Evolutionary conservation across 164 flowering plant genomes (phyloP).

Genomic region (Dillenia suffruticosa): DNA sequence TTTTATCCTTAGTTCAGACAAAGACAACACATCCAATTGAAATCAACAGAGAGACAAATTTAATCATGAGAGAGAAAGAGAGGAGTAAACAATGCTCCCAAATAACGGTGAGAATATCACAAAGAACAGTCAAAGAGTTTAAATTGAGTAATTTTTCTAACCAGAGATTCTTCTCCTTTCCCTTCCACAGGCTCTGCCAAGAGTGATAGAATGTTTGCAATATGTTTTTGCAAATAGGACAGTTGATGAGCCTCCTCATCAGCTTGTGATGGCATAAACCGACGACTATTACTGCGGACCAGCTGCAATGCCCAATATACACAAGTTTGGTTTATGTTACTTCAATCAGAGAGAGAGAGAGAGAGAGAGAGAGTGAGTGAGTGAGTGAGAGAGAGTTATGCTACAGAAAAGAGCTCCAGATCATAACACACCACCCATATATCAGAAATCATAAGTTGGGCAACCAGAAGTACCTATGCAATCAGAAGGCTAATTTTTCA

Average conservation of each 20-base stretch:
- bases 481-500: too few relatives aligned
- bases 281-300: slow-evolving; percentile 88
- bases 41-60: neutral
- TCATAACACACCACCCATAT: too few relatives aligned
- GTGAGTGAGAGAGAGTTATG: too few relatives aligned
- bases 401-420: too few relatives aligned
- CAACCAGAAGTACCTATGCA: too few relatives aligned
- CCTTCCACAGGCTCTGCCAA: slow-evolving; percentile 81
- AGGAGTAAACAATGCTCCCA: neutral
- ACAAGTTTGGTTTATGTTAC: too few relatives aligned
- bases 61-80: neutral
- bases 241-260: slow-evolving; percentile 98
- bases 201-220: slow-evolving; percentile 81
- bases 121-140: neutral
- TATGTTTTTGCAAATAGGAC: slow-evolving; percentile 88
- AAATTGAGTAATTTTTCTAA: slow-evolving; percentile 23
- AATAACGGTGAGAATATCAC: neutral
- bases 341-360: too few relatives aligned
- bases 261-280: slow-evolving; percentile 90
- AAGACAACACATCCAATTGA: neutral
- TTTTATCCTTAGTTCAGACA: too few relatives aligned
- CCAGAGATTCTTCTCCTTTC: slow-evolving; percentile 87
- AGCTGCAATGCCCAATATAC: slow-evolving; percentile 46
- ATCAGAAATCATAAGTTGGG: too few relatives aligned
- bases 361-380: too few relatives aligned